Conservation (phyloP, 2,329 filamentous ascomycete species). For the Aspergillus fumigatus region DNA sequence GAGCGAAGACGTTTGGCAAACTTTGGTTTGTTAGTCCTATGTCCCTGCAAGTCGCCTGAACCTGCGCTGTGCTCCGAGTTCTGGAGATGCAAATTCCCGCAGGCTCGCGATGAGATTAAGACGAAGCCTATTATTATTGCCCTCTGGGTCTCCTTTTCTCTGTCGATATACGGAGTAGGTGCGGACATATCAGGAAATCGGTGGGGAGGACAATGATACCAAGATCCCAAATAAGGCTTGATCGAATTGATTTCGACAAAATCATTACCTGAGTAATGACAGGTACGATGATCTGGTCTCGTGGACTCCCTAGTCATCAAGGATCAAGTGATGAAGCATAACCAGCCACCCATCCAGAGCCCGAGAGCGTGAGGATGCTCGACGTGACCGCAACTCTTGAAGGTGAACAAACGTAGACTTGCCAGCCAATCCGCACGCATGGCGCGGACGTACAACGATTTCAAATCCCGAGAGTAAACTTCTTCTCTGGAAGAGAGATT, state of each 20-base stretch:
- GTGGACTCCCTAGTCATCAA: neutral
- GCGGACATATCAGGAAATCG: neutral
- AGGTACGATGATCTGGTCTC: neutral
- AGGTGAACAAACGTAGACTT: neutral
- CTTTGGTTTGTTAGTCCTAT: neutral
- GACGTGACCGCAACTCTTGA: neutral
- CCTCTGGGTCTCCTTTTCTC: neutral
- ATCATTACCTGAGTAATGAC: neutral
- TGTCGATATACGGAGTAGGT: neutral
- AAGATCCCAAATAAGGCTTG: neutral
- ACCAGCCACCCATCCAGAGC: neutral
- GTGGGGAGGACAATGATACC: too few species aligned
- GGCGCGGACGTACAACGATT: neutral
- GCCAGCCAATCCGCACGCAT: neutral
- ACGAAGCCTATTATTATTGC: neutral
- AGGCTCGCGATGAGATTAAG: neutral
- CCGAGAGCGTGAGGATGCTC: neutral
- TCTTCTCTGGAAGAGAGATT: neutral
- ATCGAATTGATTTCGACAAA: neutral
- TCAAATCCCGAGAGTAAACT: neutral
- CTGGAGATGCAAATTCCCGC: neutral
- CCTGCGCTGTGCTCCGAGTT: neutral
- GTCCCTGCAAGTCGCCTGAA: neutral
- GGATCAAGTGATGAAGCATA: neutral
- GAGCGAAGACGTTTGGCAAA: too few species aligned